These are phyloP conservation scores for Russula griseocarnosa DNA, from an alignment of 768 basidiomycete genomes.

Conservation along the genomic window DNA sequence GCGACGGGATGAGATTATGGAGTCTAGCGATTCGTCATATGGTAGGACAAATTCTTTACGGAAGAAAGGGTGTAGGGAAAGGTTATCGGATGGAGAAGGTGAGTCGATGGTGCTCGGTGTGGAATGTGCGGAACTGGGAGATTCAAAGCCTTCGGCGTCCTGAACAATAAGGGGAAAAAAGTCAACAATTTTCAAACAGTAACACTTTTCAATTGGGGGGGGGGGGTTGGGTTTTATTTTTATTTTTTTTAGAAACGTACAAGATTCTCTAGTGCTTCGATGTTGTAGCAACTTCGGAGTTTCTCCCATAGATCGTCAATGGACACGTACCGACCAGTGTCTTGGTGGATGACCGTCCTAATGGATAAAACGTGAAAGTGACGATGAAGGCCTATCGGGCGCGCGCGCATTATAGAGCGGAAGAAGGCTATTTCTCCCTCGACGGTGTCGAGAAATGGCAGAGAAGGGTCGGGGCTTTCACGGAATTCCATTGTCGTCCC, in stretches of 20 bases:
- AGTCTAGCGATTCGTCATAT: conserved; percentile 54
- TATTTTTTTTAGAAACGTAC: conserved; percentile 40
- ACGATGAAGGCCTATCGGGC: conserved; percentile 79
- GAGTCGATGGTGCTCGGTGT: conserved; percentile 54
- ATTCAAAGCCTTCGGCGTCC: conserved; percentile 36
- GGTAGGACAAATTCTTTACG: conserved; percentile 63
- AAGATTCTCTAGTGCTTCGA: conserved; percentile 69
- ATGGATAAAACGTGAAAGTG: conserved; percentile 80
- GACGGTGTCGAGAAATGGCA: conserved; percentile 52
- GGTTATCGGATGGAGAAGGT: conserved; percentile 66
- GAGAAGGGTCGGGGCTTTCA: conserved; percentile 20
- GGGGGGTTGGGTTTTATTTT: too few species aligned
- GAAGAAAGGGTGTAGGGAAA: conserved; percentile 67
- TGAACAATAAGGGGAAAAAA: conserved; percentile 2
- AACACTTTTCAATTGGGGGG: too few species aligned
- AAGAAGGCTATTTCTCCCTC: conserved; percentile 86
- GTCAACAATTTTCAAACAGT: background rate
- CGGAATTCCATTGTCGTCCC: conserved; percentile 14
- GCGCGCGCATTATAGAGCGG: conserved; percentile 71
- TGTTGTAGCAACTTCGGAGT: conserved; percentile 63
- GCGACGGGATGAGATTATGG: conserved; percentile 58
- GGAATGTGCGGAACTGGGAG: conserved; percentile 38
- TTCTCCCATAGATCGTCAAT: conserved; percentile 73
- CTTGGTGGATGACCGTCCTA: conserved; percentile 63
- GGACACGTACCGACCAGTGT: conserved; percentile 58